phyloP scores from a whole-genome alignment of 768 basidiomycete species.

The Naganishia vishniacii region DNA sequence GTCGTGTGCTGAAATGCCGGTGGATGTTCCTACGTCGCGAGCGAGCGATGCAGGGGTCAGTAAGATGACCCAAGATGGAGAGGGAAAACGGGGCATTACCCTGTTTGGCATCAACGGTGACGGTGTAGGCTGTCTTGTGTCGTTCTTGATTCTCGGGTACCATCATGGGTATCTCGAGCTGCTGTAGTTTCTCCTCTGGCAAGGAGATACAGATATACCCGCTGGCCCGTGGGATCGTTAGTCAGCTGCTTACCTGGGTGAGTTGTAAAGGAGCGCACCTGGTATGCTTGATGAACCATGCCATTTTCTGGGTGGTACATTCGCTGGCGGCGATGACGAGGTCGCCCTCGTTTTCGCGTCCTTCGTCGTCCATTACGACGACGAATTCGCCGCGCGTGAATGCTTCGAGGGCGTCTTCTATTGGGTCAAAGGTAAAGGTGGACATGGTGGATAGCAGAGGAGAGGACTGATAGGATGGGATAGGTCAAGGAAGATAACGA shows the following conservation, averaged over 20 bases:
- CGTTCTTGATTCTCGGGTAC: constrained; percentile 81
- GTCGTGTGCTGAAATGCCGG: constrained; percentile 95
- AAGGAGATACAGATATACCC: constrained; percentile 90
- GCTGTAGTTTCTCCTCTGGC: constrained; percentile 66
- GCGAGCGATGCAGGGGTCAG: not conserved
- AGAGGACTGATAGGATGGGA: not conserved
- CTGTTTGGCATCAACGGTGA: constrained; percentile 88
- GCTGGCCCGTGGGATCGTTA: constrained; percentile 51
- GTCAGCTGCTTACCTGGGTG: not conserved
- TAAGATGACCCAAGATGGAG: too few species aligned
- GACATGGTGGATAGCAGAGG: constrained; percentile 10
- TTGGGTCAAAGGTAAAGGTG: constrained; percentile 60
- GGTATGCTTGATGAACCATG: constrained; percentile 95
- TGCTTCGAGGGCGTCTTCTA: constrained; percentile 71
- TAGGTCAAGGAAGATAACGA: too few species aligned
- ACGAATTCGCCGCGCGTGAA: constrained; percentile 79
- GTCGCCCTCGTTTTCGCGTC: constrained; percentile 95
- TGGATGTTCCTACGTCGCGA: constrained; percentile 67
- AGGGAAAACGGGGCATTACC: constrained; percentile 54
- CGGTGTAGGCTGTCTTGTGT: constrained; percentile 87
- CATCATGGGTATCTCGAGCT: constrained; percentile 87
- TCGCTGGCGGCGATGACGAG: constrained; percentile 78
- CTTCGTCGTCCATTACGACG: constrained; percentile 96
- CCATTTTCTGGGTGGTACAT: constrained; percentile 94
- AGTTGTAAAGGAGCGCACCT: constrained; percentile 59